phyloP scores from a whole-genome alignment of 768 basidiomycete species.

The Amanita exitialis region DNA sequence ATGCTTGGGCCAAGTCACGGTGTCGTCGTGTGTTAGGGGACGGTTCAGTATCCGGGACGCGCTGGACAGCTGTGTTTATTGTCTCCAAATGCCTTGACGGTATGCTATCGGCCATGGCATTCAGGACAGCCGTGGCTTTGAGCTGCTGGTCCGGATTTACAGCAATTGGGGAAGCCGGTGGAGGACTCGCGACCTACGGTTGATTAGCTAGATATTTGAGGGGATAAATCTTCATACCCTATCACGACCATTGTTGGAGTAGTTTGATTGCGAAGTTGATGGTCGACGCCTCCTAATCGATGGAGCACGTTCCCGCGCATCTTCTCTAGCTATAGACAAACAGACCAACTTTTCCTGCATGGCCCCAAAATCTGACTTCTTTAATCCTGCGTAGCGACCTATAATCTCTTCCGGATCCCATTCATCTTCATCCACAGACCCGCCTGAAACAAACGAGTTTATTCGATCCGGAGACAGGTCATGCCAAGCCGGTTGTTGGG shows the following conservation, averaged over 20 bases:
- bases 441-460: slow-evolving; percentile 34
- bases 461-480: slow-evolving; percentile 37
- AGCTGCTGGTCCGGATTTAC: slow-evolving; percentile 37
- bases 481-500: slow-evolving; percentile 47
- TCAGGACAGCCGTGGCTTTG: slow-evolving; percentile 57
- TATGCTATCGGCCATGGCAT: slow-evolving; percentile 50
- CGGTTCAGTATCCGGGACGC: slow-evolving; percentile 9
- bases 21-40: slow-evolving; percentile 53
- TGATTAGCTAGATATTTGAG: slow-evolving; percentile 6
- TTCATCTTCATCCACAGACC: slow-evolving; percentile 34
- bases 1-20: slow-evolving; percentile 64
- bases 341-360: slow-evolving; percentile 74
- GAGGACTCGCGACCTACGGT: slow-evolving; percentile 49
- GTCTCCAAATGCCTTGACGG: slow-evolving; percentile 20
- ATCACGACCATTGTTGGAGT: slow-evolving; percentile 47
- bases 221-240: slow-evolving; percentile 13
- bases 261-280: slow-evolving; percentile 77
- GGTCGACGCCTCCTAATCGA: slow-evolving; percentile 66
- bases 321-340: slow-evolving; percentile 50
- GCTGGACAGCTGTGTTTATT: slow-evolving; percentile 8
- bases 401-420: slow-evolving; percentile 60
- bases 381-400: slow-evolving; percentile 55
- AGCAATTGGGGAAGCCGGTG: slow-evolving; percentile 25
- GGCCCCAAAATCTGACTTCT: slow-evolving; percentile 54
- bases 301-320: slow-evolving; percentile 50